Evolutionary conservation across 176 grass and related monocot species (phyloP).

Genomic region (Triticum urartu): DNA sequence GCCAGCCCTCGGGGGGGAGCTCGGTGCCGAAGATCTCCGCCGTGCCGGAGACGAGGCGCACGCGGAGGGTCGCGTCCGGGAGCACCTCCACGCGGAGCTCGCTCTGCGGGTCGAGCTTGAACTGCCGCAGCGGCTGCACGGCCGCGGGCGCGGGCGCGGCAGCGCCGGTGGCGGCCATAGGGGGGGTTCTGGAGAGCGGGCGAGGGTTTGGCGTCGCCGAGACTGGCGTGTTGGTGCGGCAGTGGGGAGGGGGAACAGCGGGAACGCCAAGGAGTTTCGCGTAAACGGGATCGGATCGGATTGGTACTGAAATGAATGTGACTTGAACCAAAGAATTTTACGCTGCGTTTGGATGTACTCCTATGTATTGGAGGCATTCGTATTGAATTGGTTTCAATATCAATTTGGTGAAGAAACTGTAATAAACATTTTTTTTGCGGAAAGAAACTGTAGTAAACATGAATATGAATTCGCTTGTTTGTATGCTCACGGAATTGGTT

Average conservation of each 20-base stretch:
- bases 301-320: too few species aligned
- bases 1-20: constrained; percentile 77
- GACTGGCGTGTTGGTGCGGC: neutral
- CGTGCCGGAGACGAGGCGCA: constrained; percentile 74
- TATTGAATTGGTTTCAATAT: too few species aligned
- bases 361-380: too few species aligned
- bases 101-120: constrained; percentile 61
- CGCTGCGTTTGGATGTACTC: too few species aligned
- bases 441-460: too few species aligned
- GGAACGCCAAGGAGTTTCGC: neutral
- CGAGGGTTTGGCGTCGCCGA: constrained; percentile 12
- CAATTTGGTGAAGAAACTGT: too few species aligned
- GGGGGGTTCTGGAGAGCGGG: neutral
- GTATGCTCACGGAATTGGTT: too few species aligned
- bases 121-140: constrained; percentile 51
- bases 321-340: too few species aligned
- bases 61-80: constrained; percentile 64
- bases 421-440: too few species aligned
- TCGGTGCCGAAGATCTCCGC: constrained; percentile 95
- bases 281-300: neutral
- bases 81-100: constrained; percentile 87
- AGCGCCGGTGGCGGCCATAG: constrained; percentile 33
- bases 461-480: too few species aligned
- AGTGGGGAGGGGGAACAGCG: neutral
- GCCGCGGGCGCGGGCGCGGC: neutral